Conservation (phyloP, 2,329 filamentous ascomycete genomes). For the Pseudogymnoascus sp. region DNA sequence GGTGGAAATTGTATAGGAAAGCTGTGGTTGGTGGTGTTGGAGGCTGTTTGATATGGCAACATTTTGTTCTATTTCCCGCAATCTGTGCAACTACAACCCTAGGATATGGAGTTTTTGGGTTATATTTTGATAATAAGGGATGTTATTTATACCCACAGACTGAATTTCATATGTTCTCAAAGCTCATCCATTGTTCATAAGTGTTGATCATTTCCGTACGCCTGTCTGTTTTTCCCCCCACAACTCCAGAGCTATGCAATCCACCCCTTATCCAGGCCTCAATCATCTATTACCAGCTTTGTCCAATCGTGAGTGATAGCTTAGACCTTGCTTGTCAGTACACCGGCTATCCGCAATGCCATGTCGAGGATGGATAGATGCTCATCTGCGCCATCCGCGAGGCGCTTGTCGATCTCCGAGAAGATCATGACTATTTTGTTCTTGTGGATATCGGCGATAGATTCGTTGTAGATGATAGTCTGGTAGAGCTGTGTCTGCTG, state of each 20-base stretch:
- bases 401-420: constrained; percentile 87
- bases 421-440: constrained; percentile 85
- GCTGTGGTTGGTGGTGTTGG: not conserved
- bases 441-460: constrained; percentile 78
- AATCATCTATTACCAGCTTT: constrained; percentile 21
- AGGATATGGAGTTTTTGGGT: constrained; percentile 1
- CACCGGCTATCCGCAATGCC: constrained; percentile 70
- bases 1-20: not conserved
- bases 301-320: not conserved
- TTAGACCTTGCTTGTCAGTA: constrained; percentile 43
- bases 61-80: not conserved
- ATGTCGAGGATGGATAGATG: constrained; percentile 87
- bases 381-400: constrained; percentile 93
- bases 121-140: not conserved
- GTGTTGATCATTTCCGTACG: constrained; percentile 7
- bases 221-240: not conserved
- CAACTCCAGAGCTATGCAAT: constrained; percentile 17
- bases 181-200: constrained; percentile 3
- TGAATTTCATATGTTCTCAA: not conserved
- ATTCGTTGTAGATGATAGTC: constrained; percentile 74
- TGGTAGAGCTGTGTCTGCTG: constrained; percentile 62
- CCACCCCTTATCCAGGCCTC: not conserved
- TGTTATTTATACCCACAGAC: constrained; percentile 1
- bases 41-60: not conserved
- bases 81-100: not conserved